These are phyloP conservation scores for Neoconidiobolus thromboides DNA, from an alignment of 371 early-diverging fungal genomes.

Conservation along the genomic window DNA sequence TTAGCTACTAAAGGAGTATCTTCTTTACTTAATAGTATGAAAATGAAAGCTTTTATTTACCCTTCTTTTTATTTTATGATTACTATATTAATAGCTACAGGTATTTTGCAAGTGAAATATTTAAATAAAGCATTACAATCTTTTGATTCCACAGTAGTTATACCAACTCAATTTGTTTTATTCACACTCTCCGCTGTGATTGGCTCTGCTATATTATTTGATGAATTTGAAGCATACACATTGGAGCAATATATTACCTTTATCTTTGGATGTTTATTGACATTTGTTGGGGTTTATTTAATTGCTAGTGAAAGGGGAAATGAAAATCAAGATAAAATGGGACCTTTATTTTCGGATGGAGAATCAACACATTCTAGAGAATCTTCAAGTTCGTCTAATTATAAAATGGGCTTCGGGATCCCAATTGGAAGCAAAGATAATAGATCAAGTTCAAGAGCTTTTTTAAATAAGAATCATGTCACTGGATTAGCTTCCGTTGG, in stretches of 20 bases:
- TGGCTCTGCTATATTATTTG: conserved; percentile 47
- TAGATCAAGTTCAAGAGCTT: not conserved
- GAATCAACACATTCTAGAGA: not conserved
- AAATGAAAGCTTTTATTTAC: conserved; percentile 40
- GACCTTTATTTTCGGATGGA: not conserved
- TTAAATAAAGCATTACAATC: conserved; percentile 46
- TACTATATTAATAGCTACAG: conserved; percentile 36
- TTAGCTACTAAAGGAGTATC: conserved; percentile 54
- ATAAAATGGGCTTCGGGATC: no score
- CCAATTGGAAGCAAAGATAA: no score
- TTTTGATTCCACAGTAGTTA: conserved; percentile 54
- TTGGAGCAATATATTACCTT: conserved; percentile 24
- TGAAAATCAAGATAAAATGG: not conserved
- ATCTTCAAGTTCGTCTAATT: not conserved
- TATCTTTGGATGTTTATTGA: conserved; percentile 32
- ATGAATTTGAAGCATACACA: conserved; percentile 43
- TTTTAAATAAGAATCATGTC: not conserved
- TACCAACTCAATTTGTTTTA: conserved; percentile 61
- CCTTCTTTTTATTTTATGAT: conserved; percentile 42
- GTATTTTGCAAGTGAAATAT: conserved; percentile 47
- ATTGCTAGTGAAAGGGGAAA: conserved; percentile 35
- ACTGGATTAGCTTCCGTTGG: not conserved
- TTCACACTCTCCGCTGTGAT: conserved; percentile 58
- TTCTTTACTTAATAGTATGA: conserved; percentile 36
- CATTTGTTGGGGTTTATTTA: conserved; percentile 47